phyloP scores from a whole-genome alignment of 257 asterid genomes.

The Lithospermum erythrorhizon region DNA sequence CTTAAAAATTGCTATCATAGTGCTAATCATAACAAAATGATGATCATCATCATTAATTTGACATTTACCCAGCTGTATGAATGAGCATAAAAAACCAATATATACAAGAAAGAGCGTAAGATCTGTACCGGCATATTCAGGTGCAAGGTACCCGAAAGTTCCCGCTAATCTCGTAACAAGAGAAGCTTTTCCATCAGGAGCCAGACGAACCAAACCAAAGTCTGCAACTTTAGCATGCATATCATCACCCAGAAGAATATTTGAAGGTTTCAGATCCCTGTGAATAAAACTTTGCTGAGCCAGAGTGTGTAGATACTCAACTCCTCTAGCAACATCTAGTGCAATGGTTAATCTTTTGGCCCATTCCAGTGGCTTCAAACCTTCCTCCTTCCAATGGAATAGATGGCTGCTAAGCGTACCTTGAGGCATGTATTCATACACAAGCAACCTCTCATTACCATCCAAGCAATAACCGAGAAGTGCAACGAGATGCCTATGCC shows the following conservation, averaged over 20 bases:
- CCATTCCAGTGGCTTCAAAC: slow-evolving; percentile 74
- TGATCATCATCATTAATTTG: too few species aligned
- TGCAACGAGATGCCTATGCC: slow-evolving; percentile 84
- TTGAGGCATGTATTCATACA: too few species aligned
- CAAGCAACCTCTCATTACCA: slow-evolving; percentile 45
- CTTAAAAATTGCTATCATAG: too few species aligned
- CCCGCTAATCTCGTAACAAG: slow-evolving; percentile 71
- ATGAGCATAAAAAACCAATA: background rate
- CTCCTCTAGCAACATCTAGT: slow-evolving; percentile 21
- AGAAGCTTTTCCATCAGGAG: slow-evolving; percentile 76
- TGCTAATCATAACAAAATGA: too few species aligned
- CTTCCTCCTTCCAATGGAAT: slow-evolving; percentile 63
- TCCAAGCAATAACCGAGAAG: slow-evolving; percentile 74
- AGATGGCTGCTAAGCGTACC: slow-evolving; percentile 36
- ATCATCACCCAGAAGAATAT: slow-evolving; percentile 80
- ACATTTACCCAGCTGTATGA: background rate
- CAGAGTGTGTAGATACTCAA: too few species aligned
- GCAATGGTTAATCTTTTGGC: slow-evolving; percentile 59
- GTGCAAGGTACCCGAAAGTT: slow-evolving; percentile 14
- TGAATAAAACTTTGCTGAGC: too few species aligned
- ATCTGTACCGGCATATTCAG: too few species aligned
- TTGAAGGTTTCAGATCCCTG: slow-evolving; percentile 36
- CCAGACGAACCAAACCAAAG: slow-evolving; percentile 83
- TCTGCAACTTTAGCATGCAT: slow-evolving; percentile 85
- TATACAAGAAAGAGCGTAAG: background rate